phyloP scores from a whole-genome alignment of 768 basidiomycete species.

The Suillus brevipes region DNA sequence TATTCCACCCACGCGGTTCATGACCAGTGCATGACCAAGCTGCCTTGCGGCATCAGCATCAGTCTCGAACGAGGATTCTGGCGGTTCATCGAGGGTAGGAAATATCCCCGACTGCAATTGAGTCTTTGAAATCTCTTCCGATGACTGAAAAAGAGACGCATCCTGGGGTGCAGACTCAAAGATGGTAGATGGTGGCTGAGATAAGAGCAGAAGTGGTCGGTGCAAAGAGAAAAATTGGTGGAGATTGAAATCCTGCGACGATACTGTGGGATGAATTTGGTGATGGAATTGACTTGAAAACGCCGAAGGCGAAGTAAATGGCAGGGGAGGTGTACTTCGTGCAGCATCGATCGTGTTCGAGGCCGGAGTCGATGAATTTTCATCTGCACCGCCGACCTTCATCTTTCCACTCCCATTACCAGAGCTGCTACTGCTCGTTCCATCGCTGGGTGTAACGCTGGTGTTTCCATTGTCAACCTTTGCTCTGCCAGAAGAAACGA shows the following conservation, averaged over 20 bases:
- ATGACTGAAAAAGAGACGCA: conserved; percentile 19
- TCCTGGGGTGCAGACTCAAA: conserved; percentile 37
- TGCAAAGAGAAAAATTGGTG: conserved; percentile 86
- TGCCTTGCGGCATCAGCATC: conserved; percentile 81
- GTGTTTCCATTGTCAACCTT: conserved; percentile 46
- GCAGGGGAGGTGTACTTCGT: conserved; percentile 21
- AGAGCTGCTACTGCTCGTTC: conserved; percentile 18
- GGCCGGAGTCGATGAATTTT: conserved; percentile 23
- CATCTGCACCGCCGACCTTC: conserved; percentile 26
- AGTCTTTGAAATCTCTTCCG: conserved; percentile 25
- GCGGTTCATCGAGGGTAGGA: conserved; percentile 41
- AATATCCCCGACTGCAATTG: conserved; percentile 26
- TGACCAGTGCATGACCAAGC: conserved; percentile 71
- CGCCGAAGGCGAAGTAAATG: conserved; percentile 16
- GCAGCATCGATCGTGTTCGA: conserved; percentile 16
- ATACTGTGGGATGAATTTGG: conserved; percentile 55
- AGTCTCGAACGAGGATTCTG: conserved; percentile 59
- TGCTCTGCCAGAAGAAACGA: conserved; percentile 34
- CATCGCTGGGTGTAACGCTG: conserved; percentile 31
- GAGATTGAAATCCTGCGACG: conserved; percentile 69
- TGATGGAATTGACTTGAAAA: conserved; percentile 4
- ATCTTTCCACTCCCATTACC: conserved; percentile 14
- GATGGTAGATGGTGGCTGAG: conserved; percentile 59
- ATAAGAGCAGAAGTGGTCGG: conserved; percentile 71
- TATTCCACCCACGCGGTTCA: conserved; percentile 61